A percentile compares a stretch with the other conserved stretches of the same genome.
Evolutionary conservation across 257 asterid species (phyloP).

Genomic region (Fraxinus excelsior): DNA sequence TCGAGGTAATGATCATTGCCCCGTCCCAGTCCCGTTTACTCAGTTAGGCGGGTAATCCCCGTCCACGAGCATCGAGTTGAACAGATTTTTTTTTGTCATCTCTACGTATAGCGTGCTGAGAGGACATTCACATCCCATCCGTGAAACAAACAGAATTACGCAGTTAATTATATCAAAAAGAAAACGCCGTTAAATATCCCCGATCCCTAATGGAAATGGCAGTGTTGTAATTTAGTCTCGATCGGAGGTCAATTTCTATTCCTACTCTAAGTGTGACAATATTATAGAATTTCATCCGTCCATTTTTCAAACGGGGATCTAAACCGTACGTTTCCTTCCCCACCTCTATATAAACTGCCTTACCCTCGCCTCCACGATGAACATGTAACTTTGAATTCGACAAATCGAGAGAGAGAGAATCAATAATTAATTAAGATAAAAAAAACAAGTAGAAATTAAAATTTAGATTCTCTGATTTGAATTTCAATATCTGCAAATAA

Average conservation of each 20-base stretch:
- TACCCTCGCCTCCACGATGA: constrained; percentile 3
- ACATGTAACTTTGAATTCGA: not conserved
- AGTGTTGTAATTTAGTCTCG: not conserved
- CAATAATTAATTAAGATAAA: not conserved
- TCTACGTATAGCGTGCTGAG: not conserved
- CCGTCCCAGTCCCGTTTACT: too few relatives aligned
- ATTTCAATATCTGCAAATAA: constrained; percentile 1
- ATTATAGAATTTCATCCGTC: constrained; percentile 34
- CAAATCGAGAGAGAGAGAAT: constrained; percentile 11
- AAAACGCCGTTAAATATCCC: too few relatives aligned
- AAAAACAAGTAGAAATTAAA: not conserved
- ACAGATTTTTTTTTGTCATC: too few relatives aligned
- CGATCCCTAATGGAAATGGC: not conserved
- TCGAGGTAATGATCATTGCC: too few relatives aligned
- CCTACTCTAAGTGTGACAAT: not conserved
- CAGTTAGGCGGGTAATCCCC: too few relatives aligned
- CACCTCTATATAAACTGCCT: constrained; percentile 5
- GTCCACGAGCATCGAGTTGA: too few relatives aligned
- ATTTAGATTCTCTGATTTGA: not conserved
- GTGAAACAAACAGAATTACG: too few relatives aligned
- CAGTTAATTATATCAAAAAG: too few relatives aligned
- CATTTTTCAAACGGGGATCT: constrained; percentile 1
- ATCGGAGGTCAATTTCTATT: not conserved
- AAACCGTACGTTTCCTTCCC: constrained; percentile 15
- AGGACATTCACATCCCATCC: not conserved